Evolutionary conservation across 208 protist genomes (phyloP).

Genomic region (Trypanosoma mega): DNA sequence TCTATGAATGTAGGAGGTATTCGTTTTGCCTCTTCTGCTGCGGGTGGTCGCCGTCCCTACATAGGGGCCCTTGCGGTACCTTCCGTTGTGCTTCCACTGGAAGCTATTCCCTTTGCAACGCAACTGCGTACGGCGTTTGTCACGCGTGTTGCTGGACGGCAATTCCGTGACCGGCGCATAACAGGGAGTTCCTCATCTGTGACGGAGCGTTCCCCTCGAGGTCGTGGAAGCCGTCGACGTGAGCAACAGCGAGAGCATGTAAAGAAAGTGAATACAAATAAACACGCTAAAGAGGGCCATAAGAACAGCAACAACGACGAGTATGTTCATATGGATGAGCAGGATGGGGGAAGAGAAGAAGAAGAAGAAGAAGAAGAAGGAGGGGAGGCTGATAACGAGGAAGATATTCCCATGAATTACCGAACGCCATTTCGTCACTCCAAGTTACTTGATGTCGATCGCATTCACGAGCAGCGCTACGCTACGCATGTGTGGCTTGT

Average conservation of each 20-base stretch:
- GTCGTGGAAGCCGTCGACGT: no score
- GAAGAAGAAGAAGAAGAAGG: not conserved
- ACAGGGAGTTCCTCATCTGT: no score
- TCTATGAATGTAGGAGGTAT: no score
- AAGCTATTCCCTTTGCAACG: constrained; percentile 6
- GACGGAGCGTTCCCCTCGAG: no score
- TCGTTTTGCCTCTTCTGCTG: no score
- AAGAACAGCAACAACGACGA: not conserved
- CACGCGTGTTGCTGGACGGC: constrained; percentile 1
- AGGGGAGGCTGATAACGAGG: not conserved
- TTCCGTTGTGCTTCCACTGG: constrained; percentile 12
- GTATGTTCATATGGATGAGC: not conserved
- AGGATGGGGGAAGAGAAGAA: not conserved
- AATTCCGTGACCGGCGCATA: no score
- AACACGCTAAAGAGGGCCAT: not conserved
- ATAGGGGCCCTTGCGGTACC: constrained; percentile 12
- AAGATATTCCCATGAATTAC: constrained; percentile 4
- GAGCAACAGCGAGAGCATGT: no score
- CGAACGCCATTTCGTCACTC: constrained; percentile 12
- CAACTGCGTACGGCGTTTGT: constrained; percentile 11
- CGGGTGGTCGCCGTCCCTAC: not conserved
- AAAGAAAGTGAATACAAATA: not conserved
- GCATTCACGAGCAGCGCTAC: constrained; percentile 8
- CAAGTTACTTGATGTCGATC: constrained; percentile 10
- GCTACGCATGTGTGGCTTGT: constrained; percentile 16